A percentile compares a stretch with the other conserved stretches of the same genome.
Conservation (phyloP, 768 basidiomycete species). For the Lentinula guzmanii region DNA sequence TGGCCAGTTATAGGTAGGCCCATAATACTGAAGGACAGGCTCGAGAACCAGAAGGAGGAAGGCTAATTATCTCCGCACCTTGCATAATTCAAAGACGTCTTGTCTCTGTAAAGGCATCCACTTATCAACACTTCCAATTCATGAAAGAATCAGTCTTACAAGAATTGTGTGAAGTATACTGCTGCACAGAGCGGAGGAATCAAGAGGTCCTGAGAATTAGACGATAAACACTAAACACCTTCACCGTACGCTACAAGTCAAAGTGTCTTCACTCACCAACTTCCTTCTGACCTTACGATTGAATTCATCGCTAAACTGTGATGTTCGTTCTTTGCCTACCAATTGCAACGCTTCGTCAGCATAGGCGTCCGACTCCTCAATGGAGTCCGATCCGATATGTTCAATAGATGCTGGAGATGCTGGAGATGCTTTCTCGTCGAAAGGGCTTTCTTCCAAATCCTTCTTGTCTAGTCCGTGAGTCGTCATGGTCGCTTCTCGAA, state of each 20-base stretch:
- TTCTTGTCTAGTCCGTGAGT: neutral
- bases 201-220: slow-evolving; percentile 32
- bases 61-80: slow-evolving; percentile 27
- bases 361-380: slow-evolving; percentile 37
- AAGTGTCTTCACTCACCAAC: slow-evolving; percentile 31
- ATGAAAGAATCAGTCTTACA: slow-evolving; percentile 30
- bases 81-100: slow-evolving; percentile 68
- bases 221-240: neutral
- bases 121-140: neutral
- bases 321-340: slow-evolving; percentile 45
- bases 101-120: slow-evolving; percentile 37
- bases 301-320: slow-evolving; percentile 55
- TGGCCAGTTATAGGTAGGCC: slow-evolving; percentile 59
- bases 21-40: slow-evolving; percentile 41
- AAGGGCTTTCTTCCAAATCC: neutral
- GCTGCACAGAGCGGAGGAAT: slow-evolving; percentile 55
- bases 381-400: slow-evolving; percentile 18
- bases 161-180: slow-evolving; percentile 63
- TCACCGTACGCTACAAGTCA: neutral
- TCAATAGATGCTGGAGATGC: neutral
- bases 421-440: neutral
- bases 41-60: neutral
- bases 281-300: slow-evolving; percentile 52
- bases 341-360: slow-evolving; percentile 51
- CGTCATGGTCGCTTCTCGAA: neutral